phyloP scores from a whole-genome alignment of 225 moss, liverwort and hornwort species.

The Sphagnum tenellum region DNA sequence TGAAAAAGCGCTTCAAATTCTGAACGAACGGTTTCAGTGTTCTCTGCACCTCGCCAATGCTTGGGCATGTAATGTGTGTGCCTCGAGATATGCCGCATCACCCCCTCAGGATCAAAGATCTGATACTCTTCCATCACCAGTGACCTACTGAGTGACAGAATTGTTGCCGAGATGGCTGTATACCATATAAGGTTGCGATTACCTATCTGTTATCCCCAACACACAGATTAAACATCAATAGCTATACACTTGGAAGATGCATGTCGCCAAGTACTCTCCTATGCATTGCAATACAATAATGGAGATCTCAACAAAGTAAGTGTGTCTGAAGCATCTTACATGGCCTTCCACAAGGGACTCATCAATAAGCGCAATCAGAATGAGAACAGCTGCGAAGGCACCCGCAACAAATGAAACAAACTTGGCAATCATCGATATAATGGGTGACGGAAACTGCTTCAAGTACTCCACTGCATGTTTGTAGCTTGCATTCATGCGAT shows the following conservation, averaged over 20 bases:
- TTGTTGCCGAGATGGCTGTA: conserved; percentile 69
- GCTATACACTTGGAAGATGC: not conserved
- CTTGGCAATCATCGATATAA: conserved; percentile 88
- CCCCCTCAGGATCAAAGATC: conserved; percentile 72
- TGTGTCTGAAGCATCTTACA: conserved; percentile 19
- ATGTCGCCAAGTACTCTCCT: too few relatives aligned
- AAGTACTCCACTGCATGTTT: conserved; percentile 89
- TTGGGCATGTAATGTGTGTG: conserved; percentile 97
- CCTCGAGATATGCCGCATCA: conserved; percentile 70
- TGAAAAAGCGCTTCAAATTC: conserved; percentile 89
- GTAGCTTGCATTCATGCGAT: conserved; percentile 79
- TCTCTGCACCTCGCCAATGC: conserved; percentile 89
- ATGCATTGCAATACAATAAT: too few relatives aligned
- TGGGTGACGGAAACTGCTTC: conserved; percentile 92
- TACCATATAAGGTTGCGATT: conserved; percentile 88
- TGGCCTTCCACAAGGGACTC: conserved; percentile 92
- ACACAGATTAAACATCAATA: conserved; percentile 6
- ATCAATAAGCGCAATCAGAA: conserved; percentile 74
- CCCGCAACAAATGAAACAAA: conserved; percentile 86
- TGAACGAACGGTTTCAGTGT: conserved; percentile 71
- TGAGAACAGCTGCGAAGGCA: conserved; percentile 91
- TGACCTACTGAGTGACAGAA: conserved; percentile 72
- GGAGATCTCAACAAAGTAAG: too few relatives aligned
- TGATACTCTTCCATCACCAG: conserved; percentile 78
- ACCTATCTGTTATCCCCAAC: conserved; percentile 44